A percentile compares a stretch with the other conserved stretches of the same genome.
Evolutionary conservation across 208 protist species (phyloP).

Genomic region (Acanthamoeba healyi): DNA sequence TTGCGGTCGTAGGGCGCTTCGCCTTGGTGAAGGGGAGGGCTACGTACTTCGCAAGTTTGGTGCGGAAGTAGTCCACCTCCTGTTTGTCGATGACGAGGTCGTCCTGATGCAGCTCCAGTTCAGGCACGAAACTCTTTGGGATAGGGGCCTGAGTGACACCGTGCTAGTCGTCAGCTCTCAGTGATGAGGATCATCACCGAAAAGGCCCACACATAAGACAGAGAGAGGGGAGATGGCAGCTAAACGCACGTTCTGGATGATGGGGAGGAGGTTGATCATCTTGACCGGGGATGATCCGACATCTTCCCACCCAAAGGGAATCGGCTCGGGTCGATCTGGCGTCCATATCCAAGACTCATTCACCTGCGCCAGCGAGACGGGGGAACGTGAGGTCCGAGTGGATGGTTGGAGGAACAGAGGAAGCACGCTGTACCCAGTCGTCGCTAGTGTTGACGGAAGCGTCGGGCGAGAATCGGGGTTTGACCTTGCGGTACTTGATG

Average conservation of each 20-base stretch:
- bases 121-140: neutral
- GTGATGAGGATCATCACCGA: no score
- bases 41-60: neutral
- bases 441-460: neutral
- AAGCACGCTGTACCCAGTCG: neutral
- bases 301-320: constrained; percentile 6
- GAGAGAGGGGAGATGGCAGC: neutral
- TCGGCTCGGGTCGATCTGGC: neutral
- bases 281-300: neutral
- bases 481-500: constrained; percentile 37
- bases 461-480: neutral
- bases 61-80: constrained; percentile 31
- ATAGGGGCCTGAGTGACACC: neutral
- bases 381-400: no score
- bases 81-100: constrained; percentile 1
- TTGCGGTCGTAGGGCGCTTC: no score
- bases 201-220: no score
- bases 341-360: constrained; percentile 32
- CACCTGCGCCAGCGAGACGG: neutral
- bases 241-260: neutral
- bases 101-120: neutral
- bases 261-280: neutral
- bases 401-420: no score
- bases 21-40: no score
- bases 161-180: neutral